Evolutionary conservation across 768 basidiomycete genomes (phyloP).

Genomic region (Lactifluus echinatus): DNA sequence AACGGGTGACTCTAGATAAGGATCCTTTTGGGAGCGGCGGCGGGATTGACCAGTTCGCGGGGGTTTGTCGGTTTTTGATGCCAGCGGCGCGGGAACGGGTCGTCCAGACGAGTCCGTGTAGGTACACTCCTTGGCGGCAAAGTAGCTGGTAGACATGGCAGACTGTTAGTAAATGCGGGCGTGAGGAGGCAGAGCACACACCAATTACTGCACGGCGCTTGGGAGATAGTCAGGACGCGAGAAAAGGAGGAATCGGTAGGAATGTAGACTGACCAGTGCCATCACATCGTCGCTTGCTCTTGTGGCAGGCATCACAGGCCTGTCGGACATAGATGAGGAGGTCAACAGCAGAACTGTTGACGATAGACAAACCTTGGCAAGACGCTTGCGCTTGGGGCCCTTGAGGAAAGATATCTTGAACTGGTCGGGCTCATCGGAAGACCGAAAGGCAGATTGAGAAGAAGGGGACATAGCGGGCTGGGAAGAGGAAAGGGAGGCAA

Average conservation of each 20-base stretch:
- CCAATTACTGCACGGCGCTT: conserved; percentile 81
- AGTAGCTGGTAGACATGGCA: conserved; percentile 42
- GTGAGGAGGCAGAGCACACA: conserved; percentile 24
- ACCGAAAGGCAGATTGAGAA: conserved; percentile 9
- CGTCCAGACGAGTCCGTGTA: conserved; percentile 76
- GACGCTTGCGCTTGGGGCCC: conserved; percentile 44
- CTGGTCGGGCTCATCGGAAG: conserved; percentile 26
- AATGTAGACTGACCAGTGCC: conserved; percentile 50
- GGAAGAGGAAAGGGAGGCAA: not conserved
- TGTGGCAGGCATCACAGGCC: conserved; percentile 80
- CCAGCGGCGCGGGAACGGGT: conserved; percentile 59
- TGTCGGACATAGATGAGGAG: conserved; percentile 18
- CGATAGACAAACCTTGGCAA: conserved; percentile 35
- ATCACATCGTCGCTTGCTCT: conserved; percentile 77
- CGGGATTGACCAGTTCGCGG: conserved; percentile 9
- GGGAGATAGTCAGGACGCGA: conserved; percentile 11
- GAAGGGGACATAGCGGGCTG: not conserved
- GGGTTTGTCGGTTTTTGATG: conserved; percentile 19
- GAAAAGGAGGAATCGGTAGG: conserved; percentile 1
- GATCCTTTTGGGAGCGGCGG: conserved; percentile 4
- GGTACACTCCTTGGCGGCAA: conserved; percentile 71
- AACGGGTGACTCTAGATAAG: conserved; percentile 5
- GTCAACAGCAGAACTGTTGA: not conserved
- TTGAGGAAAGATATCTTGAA: conserved; percentile 38
- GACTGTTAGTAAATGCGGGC: conserved; percentile 13